Evolutionary conservation across 164 flowering plant genomes (phyloP), one percentile per base, ranked within the genome.

Genomic region (Magnolia changhungtana): DNA sequence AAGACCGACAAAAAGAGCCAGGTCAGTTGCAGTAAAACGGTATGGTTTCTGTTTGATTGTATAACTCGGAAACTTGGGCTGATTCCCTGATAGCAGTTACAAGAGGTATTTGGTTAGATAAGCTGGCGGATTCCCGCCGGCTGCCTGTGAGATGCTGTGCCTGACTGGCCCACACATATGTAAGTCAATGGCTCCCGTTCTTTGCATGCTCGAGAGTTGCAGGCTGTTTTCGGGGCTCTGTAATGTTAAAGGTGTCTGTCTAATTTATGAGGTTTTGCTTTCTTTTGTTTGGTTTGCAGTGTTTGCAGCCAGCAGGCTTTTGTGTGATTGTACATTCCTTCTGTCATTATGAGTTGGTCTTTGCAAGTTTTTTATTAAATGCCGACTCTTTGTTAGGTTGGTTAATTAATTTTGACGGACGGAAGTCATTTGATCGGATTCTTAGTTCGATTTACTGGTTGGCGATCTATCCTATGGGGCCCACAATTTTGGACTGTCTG

Each of bases 21-120:
- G 52, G 20, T 11, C 61, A 55, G 61, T 55, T 16, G 61, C 55
- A 16, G 29, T 64, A 23, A 27, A 58, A 55, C 49, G 82, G 75
- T 71, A 68, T 74, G 71, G 59, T 63, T 76, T 80, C 63, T 82
- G 78, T 80, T 31, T 73, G 76, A 73, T 80, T 68, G 61, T 49
- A 11, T 78, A 27, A 20, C 66, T 16, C 16, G 14, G 72, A 71
- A 74, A 63, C 31, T 29, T 67, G 81, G 81, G 61, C 74, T 77
- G 79, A 78, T 77, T 79, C 61, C 80, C 71, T 59, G 69, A 76
- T 65, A 71, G 67, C 74, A 50, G 50, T 50, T 65, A 51, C 63
- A 37, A 67, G 67, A 72, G 72, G 74, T 55, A 71, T 66, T 76
- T 55, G 74, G 50, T 59, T 74, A 8, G 69, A 20, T 63, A 49